Conservation (phyloP, 352 stramenopile genomes). For the Globisporangium lucens region DNA sequence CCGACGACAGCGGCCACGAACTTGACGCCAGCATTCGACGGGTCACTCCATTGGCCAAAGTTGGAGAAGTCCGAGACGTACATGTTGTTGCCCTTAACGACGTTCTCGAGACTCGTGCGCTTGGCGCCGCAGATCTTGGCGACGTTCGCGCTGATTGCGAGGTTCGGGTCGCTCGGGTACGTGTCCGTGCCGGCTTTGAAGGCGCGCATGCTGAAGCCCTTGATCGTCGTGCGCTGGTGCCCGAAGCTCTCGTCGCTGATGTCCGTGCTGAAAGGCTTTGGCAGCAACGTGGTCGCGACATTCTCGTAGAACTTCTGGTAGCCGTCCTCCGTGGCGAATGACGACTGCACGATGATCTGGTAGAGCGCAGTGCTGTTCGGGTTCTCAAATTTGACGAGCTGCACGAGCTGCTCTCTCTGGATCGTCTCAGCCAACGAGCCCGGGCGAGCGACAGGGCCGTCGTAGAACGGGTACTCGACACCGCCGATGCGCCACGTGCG, state of each 20-base stretch:
- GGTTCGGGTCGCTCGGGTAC: slow-evolving; percentile 22
- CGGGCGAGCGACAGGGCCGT: slow-evolving; percentile 25
- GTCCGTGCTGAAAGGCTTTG: slow-evolving; percentile 23
- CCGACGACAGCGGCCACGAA: slow-evolving; percentile 36
- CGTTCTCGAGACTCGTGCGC: slow-evolving; percentile 17
- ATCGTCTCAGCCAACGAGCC: slow-evolving; percentile 20
- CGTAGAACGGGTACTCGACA: slow-evolving; percentile 27
- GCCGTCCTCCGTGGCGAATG: slow-evolving; percentile 17
- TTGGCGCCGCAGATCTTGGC: slow-evolving; percentile 35
- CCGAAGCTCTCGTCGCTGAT: slow-evolving; percentile 42
- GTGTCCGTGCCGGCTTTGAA: slow-evolving; percentile 12
- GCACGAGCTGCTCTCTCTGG: background rate
- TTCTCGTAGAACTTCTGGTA: slow-evolving; percentile 11
- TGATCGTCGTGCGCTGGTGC: slow-evolving; percentile 35
- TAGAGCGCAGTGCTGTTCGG: slow-evolving; percentile 2
- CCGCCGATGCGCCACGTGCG: slow-evolving; percentile 4
- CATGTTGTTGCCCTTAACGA: slow-evolving; percentile 17
- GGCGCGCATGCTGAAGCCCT: slow-evolving; percentile 35
- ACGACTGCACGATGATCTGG: background rate
- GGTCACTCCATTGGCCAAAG: slow-evolving; percentile 31
- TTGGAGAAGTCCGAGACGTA: slow-evolving; percentile 38
- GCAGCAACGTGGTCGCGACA: background rate
- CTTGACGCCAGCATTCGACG: slow-evolving; percentile 23
- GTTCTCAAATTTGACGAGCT: slow-evolving; percentile 2
- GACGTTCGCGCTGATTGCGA: slow-evolving; percentile 27